A percentile compares a stretch with the other conserved stretches of the same genome.
Conservation (phyloP, 2,329 filamentous ascomycete genomes). For the Aspergillus amoenus region DNA sequence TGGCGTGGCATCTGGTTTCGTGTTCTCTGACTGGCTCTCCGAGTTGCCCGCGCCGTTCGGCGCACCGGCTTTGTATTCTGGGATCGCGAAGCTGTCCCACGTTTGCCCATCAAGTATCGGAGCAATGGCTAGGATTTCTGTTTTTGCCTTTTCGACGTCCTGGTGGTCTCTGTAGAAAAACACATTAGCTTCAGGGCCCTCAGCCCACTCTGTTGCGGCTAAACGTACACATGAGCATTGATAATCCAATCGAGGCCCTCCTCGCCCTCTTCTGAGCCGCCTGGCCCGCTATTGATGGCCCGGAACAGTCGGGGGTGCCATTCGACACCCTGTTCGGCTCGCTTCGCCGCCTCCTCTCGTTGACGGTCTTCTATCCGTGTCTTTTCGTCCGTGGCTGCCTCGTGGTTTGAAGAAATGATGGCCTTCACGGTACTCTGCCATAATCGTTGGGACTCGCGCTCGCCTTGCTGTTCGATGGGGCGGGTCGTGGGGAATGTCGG, state of each 20-base stretch:
- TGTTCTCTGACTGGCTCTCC: not conserved
- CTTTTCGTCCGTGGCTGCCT: constrained; percentile 89
- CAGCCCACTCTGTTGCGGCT: no score
- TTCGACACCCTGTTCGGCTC: constrained; percentile 74
- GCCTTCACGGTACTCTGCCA: constrained; percentile 82
- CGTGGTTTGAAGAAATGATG: constrained; percentile 81
- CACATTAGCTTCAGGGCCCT: constrained; percentile 5
- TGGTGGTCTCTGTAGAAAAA: constrained; percentile 54
- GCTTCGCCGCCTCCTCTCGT: constrained; percentile 78
- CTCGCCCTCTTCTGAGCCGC: constrained; percentile 73
- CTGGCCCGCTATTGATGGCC: constrained; percentile 67
- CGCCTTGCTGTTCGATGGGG: constrained; percentile 80
- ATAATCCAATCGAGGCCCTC: constrained; percentile 96
- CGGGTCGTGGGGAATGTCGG: constrained; percentile 72
- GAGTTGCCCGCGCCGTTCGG: constrained; percentile 4
- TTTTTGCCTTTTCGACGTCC: constrained; percentile 66
- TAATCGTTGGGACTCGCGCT: constrained; percentile 83
- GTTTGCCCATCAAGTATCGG: constrained; percentile 80
- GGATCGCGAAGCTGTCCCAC: constrained; percentile 56
- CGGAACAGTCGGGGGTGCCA: constrained; percentile 90
- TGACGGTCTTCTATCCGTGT: constrained; percentile 94
- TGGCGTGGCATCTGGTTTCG: not conserved
- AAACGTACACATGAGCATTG: constrained; percentile 73
- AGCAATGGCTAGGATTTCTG: constrained; percentile 84
- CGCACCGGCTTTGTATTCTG: constrained; percentile 41